A percentile compares a stretch with the other conserved stretches of the same genome.
Evolutionary conservation across 1,284 basidiomycete genomes (phyloP).

Genomic region (Coniophora puteana): DNA sequence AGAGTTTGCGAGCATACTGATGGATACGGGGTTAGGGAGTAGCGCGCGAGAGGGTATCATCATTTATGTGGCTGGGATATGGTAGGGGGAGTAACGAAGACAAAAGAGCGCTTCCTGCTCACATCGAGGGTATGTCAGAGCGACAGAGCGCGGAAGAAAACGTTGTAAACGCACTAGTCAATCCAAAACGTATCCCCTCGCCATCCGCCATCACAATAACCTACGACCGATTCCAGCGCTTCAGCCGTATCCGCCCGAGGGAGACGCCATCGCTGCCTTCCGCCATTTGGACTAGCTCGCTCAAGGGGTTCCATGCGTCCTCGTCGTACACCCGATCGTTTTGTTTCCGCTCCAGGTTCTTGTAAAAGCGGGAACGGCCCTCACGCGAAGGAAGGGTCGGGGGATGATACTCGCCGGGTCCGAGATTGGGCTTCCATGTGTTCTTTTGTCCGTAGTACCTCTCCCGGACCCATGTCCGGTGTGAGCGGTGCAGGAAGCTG

Average conservation of each 20-base stretch:
- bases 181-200: no score
- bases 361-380: not conserved
- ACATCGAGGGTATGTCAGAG: no score
- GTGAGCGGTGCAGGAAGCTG: conserved; percentile 30
- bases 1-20: no score
- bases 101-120: no score
- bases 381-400: conserved; percentile 11
- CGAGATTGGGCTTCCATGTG: conserved; percentile 44
- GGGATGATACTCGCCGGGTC: conserved; percentile 20
- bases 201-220: no score
- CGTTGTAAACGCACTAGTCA: no score
- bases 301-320: conserved; percentile 28
- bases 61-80: no score
- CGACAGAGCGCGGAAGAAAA: no score
- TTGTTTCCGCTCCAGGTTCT: conserved; percentile 13
- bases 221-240: no score
- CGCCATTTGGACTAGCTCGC: conserved; percentile 28
- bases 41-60: no score
- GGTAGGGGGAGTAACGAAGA: no score
- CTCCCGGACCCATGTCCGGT: conserved; percentile 19
- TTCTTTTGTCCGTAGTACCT: conserved; percentile 17
- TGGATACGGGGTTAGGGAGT: no score
- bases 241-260: conserved; percentile 25
- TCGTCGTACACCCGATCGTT: conserved; percentile 21
- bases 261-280: conserved; percentile 27